phyloP scores from a whole-genome alignment of 345 rosid species.

The Moringa oleifera region DNA sequence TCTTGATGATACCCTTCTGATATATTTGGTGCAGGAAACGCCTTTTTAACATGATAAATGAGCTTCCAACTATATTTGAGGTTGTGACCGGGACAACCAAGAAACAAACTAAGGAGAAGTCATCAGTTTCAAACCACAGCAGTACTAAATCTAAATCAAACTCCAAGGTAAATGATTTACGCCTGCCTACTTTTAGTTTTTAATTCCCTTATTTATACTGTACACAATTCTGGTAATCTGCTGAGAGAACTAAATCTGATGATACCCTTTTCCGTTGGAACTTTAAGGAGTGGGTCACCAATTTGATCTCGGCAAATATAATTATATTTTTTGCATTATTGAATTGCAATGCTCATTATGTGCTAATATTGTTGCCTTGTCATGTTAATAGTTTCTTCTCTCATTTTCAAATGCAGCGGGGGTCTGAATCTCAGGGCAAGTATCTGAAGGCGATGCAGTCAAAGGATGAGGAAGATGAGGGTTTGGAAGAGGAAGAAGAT shows the following conservation, averaged over 20 bases:
- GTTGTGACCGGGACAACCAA: slow-evolving; percentile 54
- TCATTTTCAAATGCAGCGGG: slow-evolving; percentile 34
- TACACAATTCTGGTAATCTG: background rate
- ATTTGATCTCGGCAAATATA: too few species aligned
- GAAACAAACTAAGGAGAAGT: slow-evolving; percentile 53
- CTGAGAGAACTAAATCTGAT: too few species aligned
- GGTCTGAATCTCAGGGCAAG: slow-evolving; percentile 45
- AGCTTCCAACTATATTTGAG: slow-evolving; percentile 72
- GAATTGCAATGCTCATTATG: too few species aligned
- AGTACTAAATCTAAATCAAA: slow-evolving; percentile 54
- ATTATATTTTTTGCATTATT: too few species aligned
- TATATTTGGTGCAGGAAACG: slow-evolving; percentile 47
- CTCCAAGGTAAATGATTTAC: slow-evolving; percentile 44
- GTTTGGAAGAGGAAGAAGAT: slow-evolving; percentile 36
- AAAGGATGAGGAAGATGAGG: slow-evolving; percentile 51
- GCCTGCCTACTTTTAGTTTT: too few species aligned
- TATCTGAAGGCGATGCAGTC: slow-evolving; percentile 25
- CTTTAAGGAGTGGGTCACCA: too few species aligned
- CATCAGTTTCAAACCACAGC: slow-evolving; percentile 49
- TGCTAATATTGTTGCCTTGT: too few species aligned
- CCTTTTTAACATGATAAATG: slow-evolving; percentile 64
- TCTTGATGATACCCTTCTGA: slow-evolving; percentile 7
- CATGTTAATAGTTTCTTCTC: too few species aligned
- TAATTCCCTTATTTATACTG: too few species aligned
- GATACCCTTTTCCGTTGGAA: too few species aligned